A percentile compares a stretch with the other conserved stretches of the same genome.
phyloP scores from a whole-genome alignment of 805 yeast genomes.

The Metschnikowia reukaufii region DNA sequence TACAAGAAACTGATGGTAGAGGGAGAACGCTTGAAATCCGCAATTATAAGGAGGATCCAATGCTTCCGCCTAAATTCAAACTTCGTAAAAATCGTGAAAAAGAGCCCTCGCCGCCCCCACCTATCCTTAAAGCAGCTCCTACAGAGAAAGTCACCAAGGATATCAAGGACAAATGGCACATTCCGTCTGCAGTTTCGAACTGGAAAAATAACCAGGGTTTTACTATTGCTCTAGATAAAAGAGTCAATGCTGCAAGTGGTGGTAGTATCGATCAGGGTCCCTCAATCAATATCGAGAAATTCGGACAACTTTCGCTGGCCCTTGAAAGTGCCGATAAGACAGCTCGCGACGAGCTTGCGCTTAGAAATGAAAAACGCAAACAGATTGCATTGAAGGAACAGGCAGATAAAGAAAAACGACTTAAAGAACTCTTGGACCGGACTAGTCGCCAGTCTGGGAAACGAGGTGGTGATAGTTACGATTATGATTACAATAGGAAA shows the following conservation, averaged over 20 bases:
- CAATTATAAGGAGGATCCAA: constrained; percentile 73
- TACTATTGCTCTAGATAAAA: constrained; percentile 75
- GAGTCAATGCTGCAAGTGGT: constrained; percentile 56
- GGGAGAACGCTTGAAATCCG: constrained; percentile 60
- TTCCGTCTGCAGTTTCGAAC: constrained; percentile 89
- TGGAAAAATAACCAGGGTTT: constrained; percentile 96
- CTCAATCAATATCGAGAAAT: constrained; percentile 53
- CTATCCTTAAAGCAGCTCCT: constrained; percentile 56
- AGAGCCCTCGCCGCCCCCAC: constrained; percentile 62
- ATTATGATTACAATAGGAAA: constrained; percentile 12
- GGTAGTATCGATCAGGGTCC: constrained; percentile 30
- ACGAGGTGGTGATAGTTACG: constrained; percentile 8
- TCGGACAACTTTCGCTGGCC: constrained; percentile 66
- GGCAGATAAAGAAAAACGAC: constrained; percentile 29
- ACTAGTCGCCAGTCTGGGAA: constrained; percentile 22
- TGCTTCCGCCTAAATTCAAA: constrained; percentile 78
- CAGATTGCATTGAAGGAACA: constrained; percentile 28
- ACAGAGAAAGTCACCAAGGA: constrained; percentile 61
- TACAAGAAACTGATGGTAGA: constrained; percentile 13
- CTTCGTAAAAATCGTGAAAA: constrained; percentile 66
- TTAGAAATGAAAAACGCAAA: constrained; percentile 28
- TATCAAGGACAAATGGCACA: constrained; percentile 78
- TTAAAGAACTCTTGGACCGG: constrained; percentile 30
- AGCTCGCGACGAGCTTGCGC: constrained; percentile 30
- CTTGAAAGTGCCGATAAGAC: constrained; percentile 43